phyloP scores from a whole-genome alignment of 495 filamentous ascomycete genomes.

The Thermothielavioides terrestris region DNA sequence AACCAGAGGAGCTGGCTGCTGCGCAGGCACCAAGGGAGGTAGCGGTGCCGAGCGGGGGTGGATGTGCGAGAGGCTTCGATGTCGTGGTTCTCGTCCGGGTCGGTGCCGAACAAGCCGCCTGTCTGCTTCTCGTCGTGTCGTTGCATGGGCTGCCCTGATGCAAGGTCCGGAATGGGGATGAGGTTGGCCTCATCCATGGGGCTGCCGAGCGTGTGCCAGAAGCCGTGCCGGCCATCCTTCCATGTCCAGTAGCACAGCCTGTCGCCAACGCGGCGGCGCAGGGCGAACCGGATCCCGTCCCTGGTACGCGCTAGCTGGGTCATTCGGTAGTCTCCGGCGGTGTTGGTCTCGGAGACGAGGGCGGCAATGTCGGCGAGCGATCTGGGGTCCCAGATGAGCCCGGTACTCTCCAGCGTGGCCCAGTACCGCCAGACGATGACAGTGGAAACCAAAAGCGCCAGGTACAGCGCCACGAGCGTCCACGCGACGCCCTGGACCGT shows the following conservation, averaged over 20 bases:
- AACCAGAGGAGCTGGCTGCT: slow-evolving; percentile 54
- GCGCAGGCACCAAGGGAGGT: slow-evolving; percentile 72
- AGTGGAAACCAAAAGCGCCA: slow-evolving; percentile 52
- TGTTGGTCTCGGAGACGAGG: slow-evolving; percentile 71
- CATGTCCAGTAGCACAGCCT: slow-evolving; percentile 77
- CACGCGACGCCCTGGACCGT: slow-evolving; percentile 68
- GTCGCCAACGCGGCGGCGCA: slow-evolving; percentile 46
- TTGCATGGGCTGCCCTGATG: slow-evolving; percentile 20
- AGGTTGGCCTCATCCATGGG: slow-evolving; percentile 25
- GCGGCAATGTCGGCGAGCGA: slow-evolving; percentile 70
- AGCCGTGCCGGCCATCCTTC: slow-evolving; percentile 34
- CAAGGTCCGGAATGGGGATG: slow-evolving; percentile 20
- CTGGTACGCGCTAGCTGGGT: slow-evolving; percentile 50
- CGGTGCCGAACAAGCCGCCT: neutral
- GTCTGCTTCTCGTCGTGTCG: slow-evolving; percentile 33
- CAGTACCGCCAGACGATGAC: slow-evolving; percentile 41
- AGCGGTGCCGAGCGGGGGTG: slow-evolving; percentile 49
- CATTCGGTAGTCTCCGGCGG: slow-evolving; percentile 52
- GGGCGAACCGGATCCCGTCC: slow-evolving; percentile 37
- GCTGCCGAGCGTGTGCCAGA: slow-evolving; percentile 39
- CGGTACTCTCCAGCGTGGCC: slow-evolving; percentile 50
- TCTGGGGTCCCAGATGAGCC: slow-evolving; percentile 77
- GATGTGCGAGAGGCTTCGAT: slow-evolving; percentile 29
- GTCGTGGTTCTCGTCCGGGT: slow-evolving; percentile 12
- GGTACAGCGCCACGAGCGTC: slow-evolving; percentile 66